phyloP scores from a whole-genome alignment of 139 green algal genomes.

The Picochlorum sp. region DNA sequence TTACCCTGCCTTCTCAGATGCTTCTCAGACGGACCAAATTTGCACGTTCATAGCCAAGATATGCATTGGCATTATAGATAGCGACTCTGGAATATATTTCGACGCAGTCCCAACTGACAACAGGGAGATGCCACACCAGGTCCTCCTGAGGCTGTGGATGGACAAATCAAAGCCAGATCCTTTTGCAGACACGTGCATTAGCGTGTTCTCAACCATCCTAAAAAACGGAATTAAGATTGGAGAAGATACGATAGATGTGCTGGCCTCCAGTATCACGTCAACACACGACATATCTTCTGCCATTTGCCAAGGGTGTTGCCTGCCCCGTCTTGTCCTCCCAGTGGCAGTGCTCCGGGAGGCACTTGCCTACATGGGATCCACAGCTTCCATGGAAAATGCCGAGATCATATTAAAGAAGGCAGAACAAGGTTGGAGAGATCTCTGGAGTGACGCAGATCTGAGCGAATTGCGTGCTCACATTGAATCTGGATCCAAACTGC shows the following conservation, averaged over 20 bases:
- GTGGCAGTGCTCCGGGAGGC: slow-evolving; percentile 24
- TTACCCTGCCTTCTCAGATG: too few relatives aligned
- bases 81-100: too few relatives aligned
- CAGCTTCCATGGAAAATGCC: neutral
- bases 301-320: slow-evolving; percentile 13
- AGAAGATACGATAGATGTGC: neutral
- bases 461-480: neutral
- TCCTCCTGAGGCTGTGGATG: too few relatives aligned
- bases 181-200: too few relatives aligned
- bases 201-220: too few relatives aligned
- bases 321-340: slow-evolving; percentile 19
- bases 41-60: too few relatives aligned
- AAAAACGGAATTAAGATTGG: too few relatives aligned
- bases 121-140: too few relatives aligned
- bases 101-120: too few relatives aligned
- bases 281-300: neutral
- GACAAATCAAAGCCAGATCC: too few relatives aligned
- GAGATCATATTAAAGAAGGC: neutral
- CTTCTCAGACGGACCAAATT: too few relatives aligned
- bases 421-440: neutral
- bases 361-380: slow-evolving; percentile 22
- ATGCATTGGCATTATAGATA: too few relatives aligned
- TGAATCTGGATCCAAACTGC: neutral
- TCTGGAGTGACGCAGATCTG: neutral
- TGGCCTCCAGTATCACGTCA: slow-evolving; percentile 11